Evolutionary conservation across 441 rosid genomes (phyloP).

Genomic region (Isatis lusitanica): DNA sequence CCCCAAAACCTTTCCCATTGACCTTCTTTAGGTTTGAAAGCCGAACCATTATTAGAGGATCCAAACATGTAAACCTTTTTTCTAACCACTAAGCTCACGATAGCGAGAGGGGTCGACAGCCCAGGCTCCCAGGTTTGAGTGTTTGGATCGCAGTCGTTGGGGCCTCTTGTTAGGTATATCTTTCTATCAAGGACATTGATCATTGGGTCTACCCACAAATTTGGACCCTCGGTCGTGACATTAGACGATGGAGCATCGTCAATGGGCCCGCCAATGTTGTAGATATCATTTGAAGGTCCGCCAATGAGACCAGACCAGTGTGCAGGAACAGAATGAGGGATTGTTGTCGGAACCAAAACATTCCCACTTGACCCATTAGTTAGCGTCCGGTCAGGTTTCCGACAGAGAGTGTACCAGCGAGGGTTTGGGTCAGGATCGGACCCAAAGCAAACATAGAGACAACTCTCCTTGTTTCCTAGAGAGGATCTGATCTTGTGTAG

Average conservation of each 20-base stretch:
- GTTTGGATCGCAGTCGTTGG: not conserved
- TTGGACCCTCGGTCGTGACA: not conserved
- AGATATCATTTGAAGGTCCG: not conserved
- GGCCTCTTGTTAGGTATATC: not conserved
- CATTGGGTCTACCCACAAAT: not conserved
- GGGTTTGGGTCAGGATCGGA: not conserved
- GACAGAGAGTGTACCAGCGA: not conserved
- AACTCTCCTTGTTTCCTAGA: not conserved
- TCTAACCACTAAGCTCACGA: constrained; percentile 1
- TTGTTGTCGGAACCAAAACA: not conserved
- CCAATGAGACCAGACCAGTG: constrained; percentile 14
- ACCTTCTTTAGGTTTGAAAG: not conserved
- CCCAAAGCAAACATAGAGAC: not conserved
- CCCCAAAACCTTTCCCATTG: constrained; percentile 15
- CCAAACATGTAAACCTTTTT: not conserved
- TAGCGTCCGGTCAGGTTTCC: not conserved
- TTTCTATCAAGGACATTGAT: not conserved
- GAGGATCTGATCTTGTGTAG: not conserved
- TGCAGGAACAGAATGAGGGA: not conserved
- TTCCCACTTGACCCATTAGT: not conserved
- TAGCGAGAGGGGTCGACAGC: not conserved
- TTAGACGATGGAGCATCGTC: not conserved
- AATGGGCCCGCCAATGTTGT: constrained; percentile 1
- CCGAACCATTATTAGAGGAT: not conserved
- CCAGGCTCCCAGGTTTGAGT: not conserved